Conservation (phyloP, 495 filamentous ascomycete genomes). For the Symbiotaphrina buchneri region DNA sequence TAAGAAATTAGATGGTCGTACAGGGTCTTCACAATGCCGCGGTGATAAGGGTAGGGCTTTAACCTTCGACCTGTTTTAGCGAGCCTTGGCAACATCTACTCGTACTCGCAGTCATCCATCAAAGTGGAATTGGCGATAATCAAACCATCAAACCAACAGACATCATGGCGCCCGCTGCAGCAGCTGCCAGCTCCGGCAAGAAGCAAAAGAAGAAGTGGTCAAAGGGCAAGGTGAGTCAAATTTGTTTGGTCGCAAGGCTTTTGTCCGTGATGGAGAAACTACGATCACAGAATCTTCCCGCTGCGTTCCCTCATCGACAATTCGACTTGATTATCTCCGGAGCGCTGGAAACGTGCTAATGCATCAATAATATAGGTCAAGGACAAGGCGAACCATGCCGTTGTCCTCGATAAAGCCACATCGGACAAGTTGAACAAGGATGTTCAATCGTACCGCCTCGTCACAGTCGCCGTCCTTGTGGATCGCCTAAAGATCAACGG, state of each 20-base stretch:
- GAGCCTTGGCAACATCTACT: too few relatives aligned
- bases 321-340: too few relatives aligned
- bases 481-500: slow-evolving; percentile 99
- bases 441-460: slow-evolving; percentile 98
- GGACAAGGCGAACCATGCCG: slow-evolving; percentile 99
- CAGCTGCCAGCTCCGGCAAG: slow-evolving; percentile 5
- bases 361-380: slow-evolving; percentile 56
- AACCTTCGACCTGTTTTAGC: too few relatives aligned
- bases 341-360: slow-evolving; percentile 10
- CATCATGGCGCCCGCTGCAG: slow-evolving; percentile 6
- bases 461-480: slow-evolving; percentile 96
- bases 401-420: slow-evolving; percentile 55
- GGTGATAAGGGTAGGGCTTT: too few relatives aligned
- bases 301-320: too few relatives aligned
- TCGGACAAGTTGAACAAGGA: slow-evolving; percentile 92
- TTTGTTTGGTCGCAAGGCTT: too few relatives aligned
- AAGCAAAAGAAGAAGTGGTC: slow-evolving; percentile 99
- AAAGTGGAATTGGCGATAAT: too few relatives aligned
- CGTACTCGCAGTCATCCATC: too few relatives aligned
- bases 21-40: too few relatives aligned
- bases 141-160: too few relatives aligned
- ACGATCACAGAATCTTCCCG: neutral
- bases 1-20: too few relatives aligned
- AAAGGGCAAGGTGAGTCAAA: slow-evolving; percentile 99
- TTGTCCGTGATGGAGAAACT: neutral